Percentiles rank a stretch among this genome's conserved stretches.
phyloP scores from a whole-genome alignment of 2,329 filamentous ascomycete genomes.

The Cadophora gregata region DNA sequence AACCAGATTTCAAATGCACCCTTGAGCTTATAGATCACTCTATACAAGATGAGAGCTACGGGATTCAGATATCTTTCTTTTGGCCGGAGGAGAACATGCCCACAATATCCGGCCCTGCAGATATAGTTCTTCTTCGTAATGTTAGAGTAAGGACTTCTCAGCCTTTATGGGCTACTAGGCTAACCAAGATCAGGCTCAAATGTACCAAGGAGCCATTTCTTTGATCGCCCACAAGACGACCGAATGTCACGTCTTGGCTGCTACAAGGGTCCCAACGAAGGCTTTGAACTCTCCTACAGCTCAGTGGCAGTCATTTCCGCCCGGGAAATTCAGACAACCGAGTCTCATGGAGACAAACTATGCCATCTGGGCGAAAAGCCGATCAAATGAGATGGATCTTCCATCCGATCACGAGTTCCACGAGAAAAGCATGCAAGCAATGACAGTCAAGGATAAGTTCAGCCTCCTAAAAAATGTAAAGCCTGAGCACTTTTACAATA shows the following conservation, averaged over 20 bases:
- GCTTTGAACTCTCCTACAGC: neutral
- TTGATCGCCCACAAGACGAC: conserved; percentile 53
- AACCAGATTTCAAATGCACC: conserved; percentile 63
- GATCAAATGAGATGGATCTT: conserved; percentile 51
- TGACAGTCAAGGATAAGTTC: conserved; percentile 61
- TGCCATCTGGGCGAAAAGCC: conserved; percentile 55
- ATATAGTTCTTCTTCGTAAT: conserved; percentile 68
- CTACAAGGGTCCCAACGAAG: conserved; percentile 47
- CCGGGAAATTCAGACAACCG: conserved; percentile 26
- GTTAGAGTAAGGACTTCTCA: conserved; percentile 50
- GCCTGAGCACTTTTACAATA: conserved; percentile 65
- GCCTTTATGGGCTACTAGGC: conserved; percentile 26
- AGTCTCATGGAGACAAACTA: conserved; percentile 44
- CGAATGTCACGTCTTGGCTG: conserved; percentile 53
- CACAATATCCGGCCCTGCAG: conserved; percentile 53
- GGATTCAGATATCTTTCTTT: conserved; percentile 65
- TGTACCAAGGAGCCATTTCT: conserved; percentile 45
- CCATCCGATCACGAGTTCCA: conserved; percentile 54
- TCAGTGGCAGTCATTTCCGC: conserved; percentile 33
- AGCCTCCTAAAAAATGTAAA: conserved; percentile 67
- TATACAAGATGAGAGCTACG: conserved; percentile 48
- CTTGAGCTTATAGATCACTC: conserved; percentile 67
- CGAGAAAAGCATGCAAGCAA: conserved; percentile 47
- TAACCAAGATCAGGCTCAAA: conserved; percentile 47
- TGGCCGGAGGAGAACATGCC: conserved; percentile 57